Base-by-base conservation (phyloP, 2,329 filamentous ascomycete species). In the Emergomyces africanus region DNA sequence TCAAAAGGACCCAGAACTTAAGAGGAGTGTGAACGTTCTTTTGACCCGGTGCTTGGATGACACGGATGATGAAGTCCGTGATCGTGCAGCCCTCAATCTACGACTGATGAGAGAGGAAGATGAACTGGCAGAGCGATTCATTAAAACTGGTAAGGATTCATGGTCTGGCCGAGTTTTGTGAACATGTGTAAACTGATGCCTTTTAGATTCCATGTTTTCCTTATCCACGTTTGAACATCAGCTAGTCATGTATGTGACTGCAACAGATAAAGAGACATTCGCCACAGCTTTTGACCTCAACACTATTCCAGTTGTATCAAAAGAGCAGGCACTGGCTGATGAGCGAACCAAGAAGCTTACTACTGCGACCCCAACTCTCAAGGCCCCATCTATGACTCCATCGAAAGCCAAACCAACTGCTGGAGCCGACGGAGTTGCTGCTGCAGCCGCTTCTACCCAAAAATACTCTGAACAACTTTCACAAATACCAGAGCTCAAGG, bases 261-360 rank as follows among this genome's bases (percentile, higher is more conserved):
- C 91, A 14, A 89, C 90, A 58, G 89, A 94, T 69, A 90, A 91
- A 73, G 83, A 87, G 48, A 89, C 87, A 0, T 99, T 97, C 68
- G 83, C 86, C 46, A 78, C 79, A 39, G 86, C 94, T 6, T 99
- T 99, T 78, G 92, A 97, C 71, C 86, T 99, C 68, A 84, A 87
- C 67, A 86, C 87, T 69, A 88, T 99, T 51, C 94, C 94, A 4
- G 85, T 96, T 54, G 94, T 99, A 65, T 96, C 90, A 23, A 86
- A 94, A 61, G 94, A 97, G 74, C 90, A 99, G 77, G 92, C 92
- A 62, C 87, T 96, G 67, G 94, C 94, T 14, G 92, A 96, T 73
- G 94, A 97, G 74, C 84, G 92, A 66, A 95, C 89, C 33, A 96
- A 96, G 85, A 97, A 97, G 79, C 88, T 97, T 67, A 96, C 90